Evolutionary conservation across 2,329 filamentous ascomycete species (phyloP), one percentile per base, ranked within the genome.

Genomic region (Iodosphaeria phyllophila): DNA sequence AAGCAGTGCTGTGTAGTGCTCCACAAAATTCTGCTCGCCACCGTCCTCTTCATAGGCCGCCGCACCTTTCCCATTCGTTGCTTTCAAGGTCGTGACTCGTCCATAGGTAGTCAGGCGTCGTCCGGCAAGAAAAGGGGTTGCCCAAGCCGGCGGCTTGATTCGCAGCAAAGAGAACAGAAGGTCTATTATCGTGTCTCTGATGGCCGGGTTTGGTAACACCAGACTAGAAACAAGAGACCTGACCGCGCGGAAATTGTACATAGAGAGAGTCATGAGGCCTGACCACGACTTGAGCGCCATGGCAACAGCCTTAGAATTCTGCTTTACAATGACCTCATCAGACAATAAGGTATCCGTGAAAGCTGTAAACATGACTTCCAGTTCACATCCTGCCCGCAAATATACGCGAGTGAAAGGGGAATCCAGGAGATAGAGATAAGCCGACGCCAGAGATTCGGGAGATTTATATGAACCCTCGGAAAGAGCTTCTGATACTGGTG

Each of bases 61-160:
- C 22, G 58, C 44, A 13, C 54, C 51, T 31, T 62, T 64, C 9
- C 42, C 45, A 6, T 52, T 48, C 15, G 71, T 59, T 10, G 38
- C 27, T 35, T 79, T 82, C 25, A 95, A 54, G 31, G 82, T 89
- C 6, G 82, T 73, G 18, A 95, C 84, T 38, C 91, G 68, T n/a
- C 84, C 86, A 46, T 98, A 98, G 0, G 89, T 98, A 1, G 91
- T 98, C 23, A 98, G 58, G 30, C 91, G 65, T 35, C 89, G 69
- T 6, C 89, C 91, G 18, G 91, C 89, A 23, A 98, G 64, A 45
- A 92, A 98, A 0, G 86, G 91, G 0, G 82, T 84, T 6, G 89
- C 91, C 89, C 89, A 98, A 6, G 83, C 74, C 21, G 89, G 72
- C 30, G 84, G 75, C 38, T 95, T 95, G 42, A 98, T 93, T 18